Base-by-base conservation (phyloP, 1,139 yeast genomes). In the Yamadazyma buinensis region DNA sequence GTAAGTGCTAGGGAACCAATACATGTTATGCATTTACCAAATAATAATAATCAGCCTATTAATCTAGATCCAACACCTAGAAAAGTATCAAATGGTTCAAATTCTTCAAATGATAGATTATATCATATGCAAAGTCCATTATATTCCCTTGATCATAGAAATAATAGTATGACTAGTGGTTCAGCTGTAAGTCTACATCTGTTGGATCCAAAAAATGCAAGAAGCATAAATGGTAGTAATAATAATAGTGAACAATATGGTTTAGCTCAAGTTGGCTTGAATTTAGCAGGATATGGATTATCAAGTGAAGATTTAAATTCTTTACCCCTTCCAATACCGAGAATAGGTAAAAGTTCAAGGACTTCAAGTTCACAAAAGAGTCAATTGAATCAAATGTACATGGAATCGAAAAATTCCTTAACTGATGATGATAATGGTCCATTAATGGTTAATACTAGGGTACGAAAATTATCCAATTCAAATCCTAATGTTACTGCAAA, bases 1-100 rank as follows among this genome's bases (percentile, higher is more conserved):
- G 23, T 50, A 8, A 44, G 46, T 25, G 39, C 51, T 10, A 50
- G 46, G 23, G 64, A 59, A 35, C 68, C 67, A 6, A 54, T 56
- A 13, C 58, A 52, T 34, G 64, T 61, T 19, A 51, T 43, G 48
- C 52, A 51, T 35, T 47, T 62, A 15, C 7, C 19, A 17, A 5
- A 17, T 17, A 17, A 17, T 17, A 5, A 17, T 17, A 17, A 17
- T 17, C 19, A 17, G 5, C 5, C 5, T 17, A 7, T 7, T 5
- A 5, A 17, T 17, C 14, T 29, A 5, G 9, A 29, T 7, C 23
- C 28, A 11, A 38, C 48, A 11, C 51, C 48, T 5, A 41, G 53
- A 5, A 47, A 47, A n/a, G 29, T 32, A 2, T 48, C 55, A 6
- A 32, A 28, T n/a, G 45, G 53, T 7, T 47, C 55, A 4, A 44